Conservation (phyloP, 305 asterid genomes). For the Lippia alba region DNA sequence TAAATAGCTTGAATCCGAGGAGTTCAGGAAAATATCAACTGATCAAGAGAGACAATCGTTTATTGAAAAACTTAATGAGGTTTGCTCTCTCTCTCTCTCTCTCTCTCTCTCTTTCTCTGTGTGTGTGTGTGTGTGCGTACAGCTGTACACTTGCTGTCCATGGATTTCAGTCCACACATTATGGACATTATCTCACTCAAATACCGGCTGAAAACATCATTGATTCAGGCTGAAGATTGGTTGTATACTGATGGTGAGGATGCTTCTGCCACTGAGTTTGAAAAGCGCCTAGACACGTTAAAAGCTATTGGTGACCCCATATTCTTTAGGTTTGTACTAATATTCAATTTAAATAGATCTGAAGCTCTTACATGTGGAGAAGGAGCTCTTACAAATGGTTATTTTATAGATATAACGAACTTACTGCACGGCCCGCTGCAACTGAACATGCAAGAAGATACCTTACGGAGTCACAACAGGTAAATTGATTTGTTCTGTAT, state of each 20-base stretch:
- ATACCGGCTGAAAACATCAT: constrained; percentile 29
- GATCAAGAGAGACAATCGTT: constrained; percentile 83
- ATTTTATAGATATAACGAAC: constrained; percentile 75
- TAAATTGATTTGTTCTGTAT: constrained; percentile 32
- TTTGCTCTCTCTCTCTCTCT: constrained; percentile 42
- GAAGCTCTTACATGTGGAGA: constrained; percentile 13
- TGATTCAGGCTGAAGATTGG: constrained; percentile 93
- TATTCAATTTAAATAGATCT: constrained; percentile 31
- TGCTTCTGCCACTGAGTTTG: constrained; percentile 89
- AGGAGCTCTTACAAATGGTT: constrained; percentile 29
- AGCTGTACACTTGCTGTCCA: not conserved
- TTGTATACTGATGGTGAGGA: constrained; percentile 99
- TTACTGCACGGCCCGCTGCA: constrained; percentile 92
- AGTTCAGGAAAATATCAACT: constrained; percentile 72
- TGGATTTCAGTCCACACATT: constrained; percentile 19
- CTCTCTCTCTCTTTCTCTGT: constrained; percentile 15
- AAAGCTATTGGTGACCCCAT: constrained; percentile 96
- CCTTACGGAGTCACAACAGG: constrained; percentile 77
- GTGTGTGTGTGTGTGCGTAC: not conserved
- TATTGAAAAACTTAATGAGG: constrained; percentile 91
- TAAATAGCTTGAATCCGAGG: constrained; percentile 84
- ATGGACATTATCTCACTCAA: constrained; percentile 30
- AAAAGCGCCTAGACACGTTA: constrained; percentile 78
- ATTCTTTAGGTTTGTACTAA: constrained; percentile 70
- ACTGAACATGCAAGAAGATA: constrained; percentile 71